Percentiles rank a stretch among this genome's conserved stretches.
Conservation (phyloP, 2,329 filamentous ascomycete genomes). For the Fusarium sp. region DNA sequence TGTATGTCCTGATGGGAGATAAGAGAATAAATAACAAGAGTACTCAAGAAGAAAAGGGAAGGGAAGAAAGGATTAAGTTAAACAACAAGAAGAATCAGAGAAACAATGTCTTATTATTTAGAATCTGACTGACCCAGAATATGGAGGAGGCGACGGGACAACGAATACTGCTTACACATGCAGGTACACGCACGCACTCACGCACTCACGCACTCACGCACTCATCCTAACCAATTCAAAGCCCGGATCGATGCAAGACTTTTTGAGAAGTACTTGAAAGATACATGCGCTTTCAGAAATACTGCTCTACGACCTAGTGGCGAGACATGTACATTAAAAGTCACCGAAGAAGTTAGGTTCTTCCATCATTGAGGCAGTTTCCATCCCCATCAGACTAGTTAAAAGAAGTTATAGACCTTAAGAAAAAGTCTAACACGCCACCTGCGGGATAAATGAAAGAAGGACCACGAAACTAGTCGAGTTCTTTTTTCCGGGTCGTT, state of each 20-base stretch:
- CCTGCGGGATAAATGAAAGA: conserved; percentile 7
- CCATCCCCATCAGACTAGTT: background rate
- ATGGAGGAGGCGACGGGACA: conserved; percentile 16
- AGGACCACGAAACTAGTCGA: background rate
- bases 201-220: conserved; percentile 13
- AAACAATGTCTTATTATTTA: conserved; percentile 10
- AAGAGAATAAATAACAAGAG: conserved; percentile 1
- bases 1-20: conserved; percentile 17
- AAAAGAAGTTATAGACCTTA: conserved; percentile 2
- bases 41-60: conserved; percentile 1
- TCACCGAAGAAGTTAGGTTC: conserved; percentile 9
- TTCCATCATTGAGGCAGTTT: conserved; percentile 4
- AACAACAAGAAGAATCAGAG: background rate
- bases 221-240: conserved; percentile 15
- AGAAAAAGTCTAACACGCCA: conserved; percentile 34
- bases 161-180: conserved; percentile 24
- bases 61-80: background rate
- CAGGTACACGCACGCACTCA: conserved; percentile 28
- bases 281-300: conserved; percentile 2
- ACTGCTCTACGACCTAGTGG: conserved; percentile 3
- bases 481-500: background rate
- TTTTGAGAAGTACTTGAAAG: conserved; percentile 12
- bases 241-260: conserved; percentile 8
- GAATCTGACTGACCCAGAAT: conserved; percentile 12
- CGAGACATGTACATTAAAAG: conserved; percentile 21